A percentile compares a stretch with the other conserved stretches of the same genome.
These are phyloP conservation scores for Pseudocercospora vitis DNA, from an alignment of 2,329 filamentous ascomycete species.

Conservation along the genomic window DNA sequence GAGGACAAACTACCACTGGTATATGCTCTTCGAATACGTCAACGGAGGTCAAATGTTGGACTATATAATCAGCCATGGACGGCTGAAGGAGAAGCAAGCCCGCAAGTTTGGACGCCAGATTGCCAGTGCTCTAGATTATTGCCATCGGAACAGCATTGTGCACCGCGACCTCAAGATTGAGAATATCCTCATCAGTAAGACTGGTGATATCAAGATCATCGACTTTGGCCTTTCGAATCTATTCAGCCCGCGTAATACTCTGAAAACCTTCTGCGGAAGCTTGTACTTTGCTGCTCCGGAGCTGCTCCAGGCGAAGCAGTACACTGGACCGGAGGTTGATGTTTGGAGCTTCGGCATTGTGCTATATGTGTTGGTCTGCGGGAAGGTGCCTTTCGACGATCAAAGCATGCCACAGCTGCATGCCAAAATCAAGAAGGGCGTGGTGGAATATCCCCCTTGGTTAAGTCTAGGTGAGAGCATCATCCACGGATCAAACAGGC, in stretches of 20 bases:
- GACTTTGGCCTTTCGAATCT: constrained; percentile 97
- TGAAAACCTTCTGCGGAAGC: constrained; percentile 97
- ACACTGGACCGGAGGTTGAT: constrained; percentile 94
- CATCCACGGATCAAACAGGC: neutral
- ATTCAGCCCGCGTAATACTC: constrained; percentile 77
- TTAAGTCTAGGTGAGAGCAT: constrained; percentile 74
- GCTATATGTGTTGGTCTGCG: constrained; percentile 92
- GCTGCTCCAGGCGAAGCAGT: constrained; percentile 86
- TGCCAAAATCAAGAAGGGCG: constrained; percentile 96
- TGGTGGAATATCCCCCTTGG: constrained; percentile 94
- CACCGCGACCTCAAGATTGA: constrained; percentile 98
- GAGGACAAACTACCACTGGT: constrained; percentile 97
- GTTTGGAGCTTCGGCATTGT: constrained; percentile 99
- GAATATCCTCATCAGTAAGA: constrained; percentile 99
- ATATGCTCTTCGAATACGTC: constrained; percentile 99
- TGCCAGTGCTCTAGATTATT: constrained; percentile 93
- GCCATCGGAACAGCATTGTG: constrained; percentile 96
- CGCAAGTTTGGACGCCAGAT: constrained; percentile 98
- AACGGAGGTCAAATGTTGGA: constrained; percentile 99
- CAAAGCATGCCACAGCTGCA: constrained; percentile 98
- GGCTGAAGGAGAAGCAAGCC: constrained; percentile 96
- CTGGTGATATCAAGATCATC: constrained; percentile 98
- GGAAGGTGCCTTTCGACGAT: constrained; percentile 97
- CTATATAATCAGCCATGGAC: constrained; percentile 98
- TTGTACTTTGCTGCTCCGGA: constrained; percentile 97